Conservation (phyloP, 495 filamentous ascomycete genomes). For the Tuber aestivum region DNA sequence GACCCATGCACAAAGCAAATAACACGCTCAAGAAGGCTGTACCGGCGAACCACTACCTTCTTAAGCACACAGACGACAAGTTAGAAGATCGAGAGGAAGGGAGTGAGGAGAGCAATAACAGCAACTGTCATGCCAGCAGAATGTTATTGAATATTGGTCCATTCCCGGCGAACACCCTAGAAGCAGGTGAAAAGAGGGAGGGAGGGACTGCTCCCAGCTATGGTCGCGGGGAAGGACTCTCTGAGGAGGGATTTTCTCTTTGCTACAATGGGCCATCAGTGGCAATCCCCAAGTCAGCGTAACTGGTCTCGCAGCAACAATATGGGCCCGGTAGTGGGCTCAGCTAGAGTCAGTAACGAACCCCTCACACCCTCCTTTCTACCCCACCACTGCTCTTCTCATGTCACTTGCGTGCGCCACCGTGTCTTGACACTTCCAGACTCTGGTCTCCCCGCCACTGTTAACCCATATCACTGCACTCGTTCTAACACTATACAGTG, state of each 20-base stretch:
- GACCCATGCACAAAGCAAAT: not conserved
- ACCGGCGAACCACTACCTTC: not conserved
- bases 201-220: not conserved
- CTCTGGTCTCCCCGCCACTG: too few species aligned
- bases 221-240: not conserved
- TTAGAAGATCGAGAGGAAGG: not conserved
- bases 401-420: not conserved
- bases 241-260: not conserved
- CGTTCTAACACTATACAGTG: too few species aligned
- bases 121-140: not conserved
- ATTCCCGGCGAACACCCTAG: not conserved
- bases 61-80: not conserved
- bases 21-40: not conserved
- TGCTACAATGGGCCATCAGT: not conserved
- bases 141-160: not conserved
- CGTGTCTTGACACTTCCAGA: not conserved
- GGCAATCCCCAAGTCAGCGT: not conserved
- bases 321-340: not conserved
- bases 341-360: not conserved
- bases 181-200: not conserved
- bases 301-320: not conserved
- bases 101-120: not conserved
- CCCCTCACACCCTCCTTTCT: not conserved
- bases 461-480: too few species aligned
- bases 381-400: not conserved